Evolutionary conservation across 164 flowering plant species (phyloP).

Genomic region (Vitis labrusca): DNA sequence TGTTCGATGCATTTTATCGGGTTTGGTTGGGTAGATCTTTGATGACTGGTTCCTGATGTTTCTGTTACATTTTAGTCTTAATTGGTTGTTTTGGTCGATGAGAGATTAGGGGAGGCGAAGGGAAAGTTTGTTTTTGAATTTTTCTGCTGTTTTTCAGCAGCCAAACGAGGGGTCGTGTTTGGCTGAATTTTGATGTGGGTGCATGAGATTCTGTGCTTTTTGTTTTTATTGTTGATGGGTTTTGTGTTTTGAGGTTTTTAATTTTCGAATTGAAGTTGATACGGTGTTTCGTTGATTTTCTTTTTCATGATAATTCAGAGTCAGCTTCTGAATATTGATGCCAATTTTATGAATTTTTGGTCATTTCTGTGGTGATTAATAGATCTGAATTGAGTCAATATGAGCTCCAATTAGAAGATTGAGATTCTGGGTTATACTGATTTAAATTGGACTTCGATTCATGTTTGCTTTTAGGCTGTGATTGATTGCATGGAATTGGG

Average conservation of each 20-base stretch:
- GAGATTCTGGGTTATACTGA: not conserved
- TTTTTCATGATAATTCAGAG: not conserved
- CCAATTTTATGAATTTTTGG: not conserved
- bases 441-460: not conserved
- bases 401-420: not conserved
- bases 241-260: not conserved
- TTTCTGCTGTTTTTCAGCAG: too few relatives aligned
- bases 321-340: not conserved
- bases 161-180: too few relatives aligned
- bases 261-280: not conserved
- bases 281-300: not conserved
- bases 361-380: not conserved
- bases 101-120: too few relatives aligned
- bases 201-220: too few relatives aligned
- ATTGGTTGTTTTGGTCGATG: too few relatives aligned
- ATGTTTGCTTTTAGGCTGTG: not conserved
- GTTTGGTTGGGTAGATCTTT: too few relatives aligned
- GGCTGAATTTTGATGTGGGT: too few relatives aligned
- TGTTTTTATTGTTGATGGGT: too few relatives aligned
- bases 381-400: not conserved
- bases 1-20: not conserved
- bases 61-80: too few relatives aligned
- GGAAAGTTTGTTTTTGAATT: too few relatives aligned
- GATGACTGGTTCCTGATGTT: too few relatives aligned
- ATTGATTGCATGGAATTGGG: too few relatives aligned